Evolutionary conservation across 345 rosid species (phyloP).

Genomic region (Boechera stricta): DNA sequence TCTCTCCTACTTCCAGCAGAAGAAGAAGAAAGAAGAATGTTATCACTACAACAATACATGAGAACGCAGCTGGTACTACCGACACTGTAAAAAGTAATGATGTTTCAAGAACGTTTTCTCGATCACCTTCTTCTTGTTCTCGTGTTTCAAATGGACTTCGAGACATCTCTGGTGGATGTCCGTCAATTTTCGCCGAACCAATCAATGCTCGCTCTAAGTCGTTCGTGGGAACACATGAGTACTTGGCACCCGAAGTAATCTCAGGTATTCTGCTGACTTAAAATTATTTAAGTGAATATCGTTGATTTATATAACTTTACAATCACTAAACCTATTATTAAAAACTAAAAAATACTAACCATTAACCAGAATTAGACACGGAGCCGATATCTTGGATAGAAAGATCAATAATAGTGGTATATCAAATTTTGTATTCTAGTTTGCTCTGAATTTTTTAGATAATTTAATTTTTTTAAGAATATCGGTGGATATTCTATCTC

Average conservation of each 20-base stretch:
- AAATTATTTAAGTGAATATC: neutral
- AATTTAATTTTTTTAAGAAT: too few relatives aligned
- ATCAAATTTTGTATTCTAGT: too few relatives aligned
- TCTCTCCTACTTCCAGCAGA: conserved; percentile 50
- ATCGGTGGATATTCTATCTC: too few relatives aligned
- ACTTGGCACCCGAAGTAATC: conserved; percentile 93
- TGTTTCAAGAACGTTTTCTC: conserved; percentile 36
- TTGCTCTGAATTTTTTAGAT: too few relatives aligned
- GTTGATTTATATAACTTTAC: neutral
- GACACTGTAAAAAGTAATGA: conserved; percentile 5
- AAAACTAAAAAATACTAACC: too few relatives aligned
- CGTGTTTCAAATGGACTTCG: conserved; percentile 27
- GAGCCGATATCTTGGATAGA: too few relatives aligned
- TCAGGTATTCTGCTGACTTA: conserved; percentile 46
- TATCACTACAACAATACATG: conserved; percentile 60
- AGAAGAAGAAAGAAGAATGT: conserved; percentile 43
- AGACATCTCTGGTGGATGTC: conserved; percentile 32
- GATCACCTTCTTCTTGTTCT: conserved; percentile 36
- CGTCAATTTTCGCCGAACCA: conserved; percentile 81
- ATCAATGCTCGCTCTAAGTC: conserved; percentile 76
- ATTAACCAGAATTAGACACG: too few relatives aligned
- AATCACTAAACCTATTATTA: neutral
- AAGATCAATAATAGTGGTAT: too few relatives aligned
- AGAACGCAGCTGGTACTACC: conserved; percentile 43
- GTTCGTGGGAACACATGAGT: conserved; percentile 95